Evolutionary conservation across 495 filamentous ascomycete genomes (phyloP), one percentile per base, ranked within the genome.

Genomic region (Penicillium arizonense): DNA sequence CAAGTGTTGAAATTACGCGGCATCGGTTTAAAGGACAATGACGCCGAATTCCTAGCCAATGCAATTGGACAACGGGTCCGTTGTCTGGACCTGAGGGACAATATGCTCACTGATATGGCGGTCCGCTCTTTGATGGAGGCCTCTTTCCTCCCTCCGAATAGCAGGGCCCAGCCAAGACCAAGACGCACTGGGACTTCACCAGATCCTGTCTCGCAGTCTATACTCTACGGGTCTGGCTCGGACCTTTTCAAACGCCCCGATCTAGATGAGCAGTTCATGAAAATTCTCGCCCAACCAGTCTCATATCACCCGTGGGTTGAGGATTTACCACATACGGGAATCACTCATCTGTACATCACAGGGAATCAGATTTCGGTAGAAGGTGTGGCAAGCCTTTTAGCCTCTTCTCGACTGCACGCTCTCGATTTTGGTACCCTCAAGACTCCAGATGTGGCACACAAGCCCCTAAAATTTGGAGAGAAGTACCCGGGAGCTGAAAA

Each of bases 341-440:
- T 86, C 28, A 85, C 82, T 0, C 82, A 86, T 64, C 70, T 86
- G 6, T 81, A 81, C 58, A 76, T 85, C 18, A 69, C 82, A 23
- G 70, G 82, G 33, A 88, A 88, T 52, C 70, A 69, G 8, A 69
- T 88, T 34, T 81, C 78, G 13, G 76, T 82, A 1, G 79, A 82
- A 58, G 83, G 81, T 11, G 65, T 79, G 12, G 78, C 78, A 6
- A 77, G 74, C 37, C 71, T 87, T 14, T 46, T 85, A 21, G 61
- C 71, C 49, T 77, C 82, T 21, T 65, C 60, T 52, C 63, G 74
- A 47, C 66, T 86, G 7, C 69, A 82, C 56, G 73, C 78, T 23
- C 62, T 83, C 24, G 80, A 86, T 68, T 65, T 76, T 30, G 79
- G 79, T 9, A 75, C 68, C 13, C 64, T 75, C 21, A 70, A 73